Base-by-base conservation (phyloP, 2,329 filamentous ascomycete species). In the Stachybotrys chlorohalonatus region DNA sequence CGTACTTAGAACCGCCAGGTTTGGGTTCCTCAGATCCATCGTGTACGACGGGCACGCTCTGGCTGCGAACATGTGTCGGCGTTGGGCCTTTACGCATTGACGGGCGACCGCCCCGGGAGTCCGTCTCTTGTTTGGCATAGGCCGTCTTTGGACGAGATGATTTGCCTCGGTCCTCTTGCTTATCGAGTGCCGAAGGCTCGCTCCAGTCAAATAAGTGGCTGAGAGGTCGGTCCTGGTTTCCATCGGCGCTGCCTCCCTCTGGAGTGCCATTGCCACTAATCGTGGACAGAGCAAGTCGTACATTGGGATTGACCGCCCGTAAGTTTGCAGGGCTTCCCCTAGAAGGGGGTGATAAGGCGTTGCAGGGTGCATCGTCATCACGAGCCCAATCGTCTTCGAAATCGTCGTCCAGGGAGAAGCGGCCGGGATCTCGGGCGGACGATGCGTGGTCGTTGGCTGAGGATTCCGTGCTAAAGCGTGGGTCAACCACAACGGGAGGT, bases 161-260 rank as follows among this genome's bases (percentile, higher is more conserved):
- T 46, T 78, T 77, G 31, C 80, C 80, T 56, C 78, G 80, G 15
- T 73, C 70, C 50, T 86, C 81, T 53, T 75, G 71, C 69, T 84
- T 87, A 30, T 88, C 86, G 56, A 81, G 75, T 7, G 75, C 71
- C 31, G 80, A 71, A 13, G 85, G 78, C 66, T 92, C 89, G 51
- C 85, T 84, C 87, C 87, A 90, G 67, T 92, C 88, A 62, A 92
- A 92, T 3, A 92, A 74, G 60, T 80, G 91, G 67, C 86, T 88
- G 57, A 81, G 73, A 2, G 81, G 80, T 13, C 82, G 75, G 53
- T 85, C 59, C 49, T 55, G 59, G 11, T 60, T 55, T 31, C 51
- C 49, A 57, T 60, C 55, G 36, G 55, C 52, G 42, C 62, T 62
- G 15, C 63, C 62, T 11, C 55, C 55, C 31, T 75, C 72, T 11